Percentiles rank a stretch among this genome's conserved stretches.
Evolutionary conservation across 768 basidiomycete genomes (phyloP).

Genomic region (Leccinum broughii): DNA sequence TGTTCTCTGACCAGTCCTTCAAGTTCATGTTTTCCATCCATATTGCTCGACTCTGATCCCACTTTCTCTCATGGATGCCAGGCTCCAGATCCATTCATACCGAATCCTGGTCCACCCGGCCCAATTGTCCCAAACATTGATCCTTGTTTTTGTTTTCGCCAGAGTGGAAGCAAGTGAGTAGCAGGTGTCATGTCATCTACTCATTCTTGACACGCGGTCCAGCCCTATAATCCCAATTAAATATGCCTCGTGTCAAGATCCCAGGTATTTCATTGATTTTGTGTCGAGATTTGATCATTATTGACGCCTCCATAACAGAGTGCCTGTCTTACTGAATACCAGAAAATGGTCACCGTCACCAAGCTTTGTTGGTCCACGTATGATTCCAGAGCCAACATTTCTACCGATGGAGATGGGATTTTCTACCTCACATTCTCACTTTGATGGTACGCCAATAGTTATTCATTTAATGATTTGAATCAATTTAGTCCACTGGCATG

Average conservation of each 20-base stretch:
- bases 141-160: neutral
- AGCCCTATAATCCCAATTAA: neutral
- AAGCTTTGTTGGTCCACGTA: neutral
- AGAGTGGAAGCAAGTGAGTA: neutral
- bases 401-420: neutral
- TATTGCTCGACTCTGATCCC: neutral
- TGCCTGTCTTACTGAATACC: neutral
- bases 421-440: neutral
- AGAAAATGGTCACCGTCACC: neutral
- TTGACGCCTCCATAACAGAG: neutral
- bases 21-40: neutral
- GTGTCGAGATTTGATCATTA: too few relatives aligned
- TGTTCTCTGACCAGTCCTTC: neutral
- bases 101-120: neutral
- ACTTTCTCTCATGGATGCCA: neutral
- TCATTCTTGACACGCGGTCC: neutral
- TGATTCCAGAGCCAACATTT: neutral
- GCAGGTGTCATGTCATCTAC: neutral
- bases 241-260: neutral
- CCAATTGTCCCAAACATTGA: neutral
- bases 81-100: neutral
- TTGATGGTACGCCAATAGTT: neutral
- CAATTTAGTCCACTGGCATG: neutral
- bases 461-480: neutral
- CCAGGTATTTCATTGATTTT: neutral